Conservation (phyloP, 768 basidiomycete genomes). For the Boletellus sp. region DNA sequence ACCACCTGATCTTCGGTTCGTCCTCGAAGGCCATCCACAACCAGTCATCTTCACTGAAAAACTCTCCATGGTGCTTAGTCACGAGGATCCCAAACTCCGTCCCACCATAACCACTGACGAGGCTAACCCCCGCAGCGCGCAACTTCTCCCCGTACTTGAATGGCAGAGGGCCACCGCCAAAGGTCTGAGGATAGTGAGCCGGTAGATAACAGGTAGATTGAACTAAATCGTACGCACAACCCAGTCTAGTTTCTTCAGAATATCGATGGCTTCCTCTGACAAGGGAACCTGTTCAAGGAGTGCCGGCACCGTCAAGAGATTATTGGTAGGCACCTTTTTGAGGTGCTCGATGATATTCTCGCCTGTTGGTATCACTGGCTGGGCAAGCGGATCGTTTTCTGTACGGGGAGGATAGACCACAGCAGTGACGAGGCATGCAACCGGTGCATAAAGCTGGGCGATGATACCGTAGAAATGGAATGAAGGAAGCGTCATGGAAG, state of each 20-base stretch:
- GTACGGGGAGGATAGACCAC: conserved; percentile 29
- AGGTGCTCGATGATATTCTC: conserved; percentile 38
- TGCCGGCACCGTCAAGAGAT: conserved; percentile 36
- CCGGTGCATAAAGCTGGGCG: conserved; percentile 15
- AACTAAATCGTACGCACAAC: conserved; percentile 25
- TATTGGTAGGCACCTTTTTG: conserved; percentile 24
- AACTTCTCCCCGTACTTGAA: conserved; percentile 34
- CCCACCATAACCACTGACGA: conserved; percentile 36
- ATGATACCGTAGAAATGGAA: conserved; percentile 25
- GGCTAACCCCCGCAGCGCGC: conserved; percentile 30
- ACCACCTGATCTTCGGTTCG: conserved; percentile 24
- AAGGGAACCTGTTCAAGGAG: conserved; percentile 37
- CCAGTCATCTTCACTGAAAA: conserved; percentile 28
- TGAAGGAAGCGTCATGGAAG: conserved; percentile 24
- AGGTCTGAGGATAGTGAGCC: conserved; percentile 23
- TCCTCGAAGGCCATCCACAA: conserved; percentile 33
- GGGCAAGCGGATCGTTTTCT: conserved; percentile 12
- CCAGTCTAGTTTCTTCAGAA: conserved; percentile 22
- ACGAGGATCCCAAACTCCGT: conserved; percentile 26
- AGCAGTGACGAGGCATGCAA: conserved; percentile 13
- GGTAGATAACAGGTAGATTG: too few species aligned
- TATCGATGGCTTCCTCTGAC: conserved; percentile 21
- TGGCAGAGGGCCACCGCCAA: conserved; percentile 39
- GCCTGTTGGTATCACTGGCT: conserved; percentile 37
- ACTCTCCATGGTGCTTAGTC: conserved; percentile 1